phyloP scores from a whole-genome alignment of 2,329 filamentous ascomycete genomes.

The Bipolaris oryzae region DNA sequence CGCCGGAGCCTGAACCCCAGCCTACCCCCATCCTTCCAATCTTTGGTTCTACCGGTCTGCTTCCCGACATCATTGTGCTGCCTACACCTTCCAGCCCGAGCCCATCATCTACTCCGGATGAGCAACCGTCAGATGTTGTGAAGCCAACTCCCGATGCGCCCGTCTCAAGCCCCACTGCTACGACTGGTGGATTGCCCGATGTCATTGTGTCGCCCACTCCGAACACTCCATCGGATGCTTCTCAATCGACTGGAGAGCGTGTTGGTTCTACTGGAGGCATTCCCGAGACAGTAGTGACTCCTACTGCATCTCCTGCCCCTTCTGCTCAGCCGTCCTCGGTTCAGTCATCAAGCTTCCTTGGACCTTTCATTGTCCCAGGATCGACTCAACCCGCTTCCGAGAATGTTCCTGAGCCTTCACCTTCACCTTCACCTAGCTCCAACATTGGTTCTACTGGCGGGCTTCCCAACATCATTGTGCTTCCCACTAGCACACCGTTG shows the following conservation, averaged over 20 bases:
- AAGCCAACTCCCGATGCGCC: conserved; percentile 1
- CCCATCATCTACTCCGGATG: not conserved
- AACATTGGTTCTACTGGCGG: conserved; percentile 7
- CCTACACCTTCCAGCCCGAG: conserved; percentile 7
- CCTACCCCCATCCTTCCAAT: conserved; percentile 3
- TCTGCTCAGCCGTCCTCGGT: conserved; percentile 14
- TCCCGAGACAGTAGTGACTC: conserved; percentile 24
- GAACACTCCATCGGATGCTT: not conserved
- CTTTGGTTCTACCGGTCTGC: conserved; percentile 29
- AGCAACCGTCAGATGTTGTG: not conserved
- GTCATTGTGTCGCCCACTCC: conserved; percentile 2
- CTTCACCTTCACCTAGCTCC: conserved; percentile 12
- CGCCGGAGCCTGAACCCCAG: not conserved
- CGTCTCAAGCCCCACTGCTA: not conserved
- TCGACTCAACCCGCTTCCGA: conserved; percentile 25
- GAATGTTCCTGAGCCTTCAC: conserved; percentile 19
- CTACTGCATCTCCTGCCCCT: conserved; percentile 17
- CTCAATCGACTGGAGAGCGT: conserved; percentile 13
- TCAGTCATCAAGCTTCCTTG: conserved; percentile 27
- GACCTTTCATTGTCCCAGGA: conserved; percentile 34
- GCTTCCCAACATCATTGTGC: conserved; percentile 3
- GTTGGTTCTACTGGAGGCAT: conserved; percentile 23
- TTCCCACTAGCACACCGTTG: conserved; percentile 5
- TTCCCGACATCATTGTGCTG: conserved; percentile 17
- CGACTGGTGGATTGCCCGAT: not conserved